Percentiles rank a stretch among this genome's conserved stretches.
These are phyloP conservation scores for Ligustrum vulgare DNA, from an alignment of 257 asterid species.

Conservation along the genomic window DNA sequence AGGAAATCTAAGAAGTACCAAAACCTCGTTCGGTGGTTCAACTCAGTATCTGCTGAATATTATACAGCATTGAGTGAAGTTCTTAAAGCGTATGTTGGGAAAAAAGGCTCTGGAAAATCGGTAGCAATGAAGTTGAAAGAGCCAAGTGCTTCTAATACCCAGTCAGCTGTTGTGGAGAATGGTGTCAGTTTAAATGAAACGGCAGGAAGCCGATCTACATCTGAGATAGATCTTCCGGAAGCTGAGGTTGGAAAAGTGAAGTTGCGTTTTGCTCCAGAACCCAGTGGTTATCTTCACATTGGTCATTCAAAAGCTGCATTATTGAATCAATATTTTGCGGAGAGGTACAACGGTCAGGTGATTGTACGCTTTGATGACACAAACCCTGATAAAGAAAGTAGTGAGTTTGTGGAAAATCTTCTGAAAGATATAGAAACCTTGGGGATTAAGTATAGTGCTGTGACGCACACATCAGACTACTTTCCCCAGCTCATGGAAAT, in stretches of 20 bases:
- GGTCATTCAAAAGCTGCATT: slow-evolving; percentile 98
- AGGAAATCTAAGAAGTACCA: slow-evolving; percentile 84
- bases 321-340: slow-evolving; percentile 79
- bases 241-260: slow-evolving; percentile 83
- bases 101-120: slow-evolving; percentile 58
- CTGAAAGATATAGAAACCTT: slow-evolving; percentile 81
- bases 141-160: slow-evolving; percentile 45
- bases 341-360: slow-evolving; percentile 74
- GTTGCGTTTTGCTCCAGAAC: slow-evolving; percentile 93
- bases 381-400: slow-evolving; percentile 93
- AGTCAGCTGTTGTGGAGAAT: slow-evolving; percentile 34
- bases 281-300: slow-evolving; percentile 94
- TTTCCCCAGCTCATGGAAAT: slow-evolving; percentile 83
- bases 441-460: slow-evolving; percentile 65
- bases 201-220: slow-evolving; percentile 31
- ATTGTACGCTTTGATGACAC: slow-evolving; percentile 89
- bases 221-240: slow-evolving; percentile 78
- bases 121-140: slow-evolving; percentile 56
- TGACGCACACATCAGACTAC: slow-evolving; percentile 88
- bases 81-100: slow-evolving; percentile 49
- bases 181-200: slow-evolving; percentile 42
- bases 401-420: slow-evolving; percentile 88
- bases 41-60: slow-evolving; percentile 65
- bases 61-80: slow-evolving; percentile 55
- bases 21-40: slow-evolving; percentile 88